Evolutionary conservation across 164 flowering plant species (phyloP).

Genomic region (Amborella trichopoda): DNA sequence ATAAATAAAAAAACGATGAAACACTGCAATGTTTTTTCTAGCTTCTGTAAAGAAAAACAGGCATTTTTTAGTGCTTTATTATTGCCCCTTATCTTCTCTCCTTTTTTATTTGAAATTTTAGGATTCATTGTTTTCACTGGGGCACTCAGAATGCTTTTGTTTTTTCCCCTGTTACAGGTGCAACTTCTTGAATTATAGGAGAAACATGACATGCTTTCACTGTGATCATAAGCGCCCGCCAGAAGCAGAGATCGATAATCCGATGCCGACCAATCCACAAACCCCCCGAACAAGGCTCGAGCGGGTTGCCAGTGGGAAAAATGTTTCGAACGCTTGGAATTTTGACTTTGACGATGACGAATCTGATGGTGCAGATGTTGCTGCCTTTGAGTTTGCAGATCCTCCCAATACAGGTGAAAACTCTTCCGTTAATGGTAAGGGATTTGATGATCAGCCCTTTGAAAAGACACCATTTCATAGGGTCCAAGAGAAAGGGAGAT

Average conservation of each 20-base stretch:
- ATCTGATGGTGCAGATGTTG: constrained; percentile 99
- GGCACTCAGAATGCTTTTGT: too few species aligned
- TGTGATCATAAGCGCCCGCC: constrained; percentile 95
- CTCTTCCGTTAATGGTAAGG: constrained; percentile 18
- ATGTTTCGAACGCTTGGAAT: constrained; percentile 81
- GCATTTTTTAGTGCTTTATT: too few species aligned
- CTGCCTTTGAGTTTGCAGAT: constrained; percentile 96
- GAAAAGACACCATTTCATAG: constrained; percentile 13
- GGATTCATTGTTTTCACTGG: too few species aligned
- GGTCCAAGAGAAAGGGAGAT: constrained; percentile 15
- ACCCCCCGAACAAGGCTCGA: constrained; percentile 26
- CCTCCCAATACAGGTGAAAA: constrained; percentile 33
- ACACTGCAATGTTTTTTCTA: too few species aligned
- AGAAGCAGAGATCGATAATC: constrained; percentile 53
- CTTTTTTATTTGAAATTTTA: too few species aligned
- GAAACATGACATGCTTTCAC: constrained; percentile 88
- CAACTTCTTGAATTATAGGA: constrained; percentile 90
- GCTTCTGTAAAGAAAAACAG: too few species aligned
- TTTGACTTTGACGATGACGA: constrained; percentile 94
- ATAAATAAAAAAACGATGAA: too few species aligned
- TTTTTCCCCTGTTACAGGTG: too few species aligned
- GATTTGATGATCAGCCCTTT: constrained; percentile 20
- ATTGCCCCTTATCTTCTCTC: too few species aligned
- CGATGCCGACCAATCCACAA: constrained; percentile 30
- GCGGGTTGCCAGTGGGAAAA: constrained; percentile 26